Base-by-base conservation (phyloP, 441 rosid genomes). In the Brassica hybrid region DNA sequence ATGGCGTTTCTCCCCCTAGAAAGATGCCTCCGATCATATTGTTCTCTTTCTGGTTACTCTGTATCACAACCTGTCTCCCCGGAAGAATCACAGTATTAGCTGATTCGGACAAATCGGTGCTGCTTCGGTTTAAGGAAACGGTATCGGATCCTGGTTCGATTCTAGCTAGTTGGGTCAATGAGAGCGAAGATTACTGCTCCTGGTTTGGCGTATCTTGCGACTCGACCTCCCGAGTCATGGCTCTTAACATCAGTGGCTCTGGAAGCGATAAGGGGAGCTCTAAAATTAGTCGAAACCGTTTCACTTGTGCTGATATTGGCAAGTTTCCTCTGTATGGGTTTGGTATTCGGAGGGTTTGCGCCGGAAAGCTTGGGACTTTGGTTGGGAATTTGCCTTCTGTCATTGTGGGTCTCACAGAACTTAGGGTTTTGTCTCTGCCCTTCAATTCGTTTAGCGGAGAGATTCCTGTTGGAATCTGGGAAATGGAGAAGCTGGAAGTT, bases 141-240 rank as follows among this genome's bases (percentile, higher is more conserved):
- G 83, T 88, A 12, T 84, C 88, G 11, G 98, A 92, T 71, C 81
- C 90, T n/a, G 75, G 83, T 7, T 92, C 92, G 56, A 48, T 90
- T 80, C 92, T 92, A 11, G 81, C 86, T 34, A 82, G 83, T 75
- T 92, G 98, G 97, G 76, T 78, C 60, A 69, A 80, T 41, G 85
- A 71, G 11, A 82, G 68, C 60, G 77, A 88, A 59, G 73, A 80
- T 38, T 82, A 86, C 84, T 89, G 94, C 72, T 76, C 83, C 9
- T 94, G 95, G 97, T 61, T 63, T 68, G 97, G 97, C 10, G 95
- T 94, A 16, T 65, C 81, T 1, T 94, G 97, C 62, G 90, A 88
- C 79, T 71, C 80, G 12, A 72, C 75, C 48, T 87, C 87, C 0
- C 83, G 88, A 36, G 92, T 90, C 73, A 72, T 74, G 80, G 79